These are phyloP conservation scores for Odonthalia washingtoniensis DNA, from an alignment of 31 red algal species.

Conservation along the genomic window DNA sequence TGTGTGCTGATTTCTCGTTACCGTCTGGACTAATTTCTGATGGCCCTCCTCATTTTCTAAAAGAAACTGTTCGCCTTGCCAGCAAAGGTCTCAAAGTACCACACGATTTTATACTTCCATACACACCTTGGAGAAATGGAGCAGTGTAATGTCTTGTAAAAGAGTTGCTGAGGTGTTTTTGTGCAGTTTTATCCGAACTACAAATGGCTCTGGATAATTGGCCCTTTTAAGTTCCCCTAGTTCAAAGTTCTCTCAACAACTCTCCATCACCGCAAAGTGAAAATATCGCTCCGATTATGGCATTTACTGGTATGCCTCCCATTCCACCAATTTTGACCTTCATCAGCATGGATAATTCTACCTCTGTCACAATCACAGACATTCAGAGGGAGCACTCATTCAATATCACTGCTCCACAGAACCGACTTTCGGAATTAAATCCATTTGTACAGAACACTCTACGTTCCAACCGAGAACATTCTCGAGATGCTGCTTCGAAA, in stretches of 20 bases:
- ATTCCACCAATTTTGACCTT: slow-evolving; percentile 24
- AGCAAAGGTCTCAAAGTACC: slow-evolving; percentile 32
- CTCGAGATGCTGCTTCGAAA: background rate
- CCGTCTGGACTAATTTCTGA: slow-evolving; percentile 30
- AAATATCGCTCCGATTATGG: slow-evolving; percentile 22
- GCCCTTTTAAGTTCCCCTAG: background rate
- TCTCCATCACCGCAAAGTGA: background rate
- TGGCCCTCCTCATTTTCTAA: slow-evolving; percentile 23
- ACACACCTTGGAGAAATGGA: slow-evolving; percentile 5
- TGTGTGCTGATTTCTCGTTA: slow-evolving; percentile 2
- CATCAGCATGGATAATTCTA: background rate
- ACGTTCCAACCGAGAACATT: background rate
- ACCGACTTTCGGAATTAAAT: background rate
- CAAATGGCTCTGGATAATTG: background rate
- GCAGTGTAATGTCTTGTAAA: background rate
- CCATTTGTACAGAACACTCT: background rate
- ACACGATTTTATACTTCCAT: slow-evolving; percentile 44
- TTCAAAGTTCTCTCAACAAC: slow-evolving; percentile 18
- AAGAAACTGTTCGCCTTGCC: slow-evolving; percentile 25
- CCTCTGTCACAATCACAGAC: background rate
- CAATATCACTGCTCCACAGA: background rate
- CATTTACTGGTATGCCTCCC: slow-evolving; percentile 11
- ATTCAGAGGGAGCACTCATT: background rate
- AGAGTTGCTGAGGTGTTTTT: no score
- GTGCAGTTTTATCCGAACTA: no score